phyloP scores from a whole-genome alignment of 2,329 filamentous ascomycete genomes.

The Epichloe aotearoae region DNA sequence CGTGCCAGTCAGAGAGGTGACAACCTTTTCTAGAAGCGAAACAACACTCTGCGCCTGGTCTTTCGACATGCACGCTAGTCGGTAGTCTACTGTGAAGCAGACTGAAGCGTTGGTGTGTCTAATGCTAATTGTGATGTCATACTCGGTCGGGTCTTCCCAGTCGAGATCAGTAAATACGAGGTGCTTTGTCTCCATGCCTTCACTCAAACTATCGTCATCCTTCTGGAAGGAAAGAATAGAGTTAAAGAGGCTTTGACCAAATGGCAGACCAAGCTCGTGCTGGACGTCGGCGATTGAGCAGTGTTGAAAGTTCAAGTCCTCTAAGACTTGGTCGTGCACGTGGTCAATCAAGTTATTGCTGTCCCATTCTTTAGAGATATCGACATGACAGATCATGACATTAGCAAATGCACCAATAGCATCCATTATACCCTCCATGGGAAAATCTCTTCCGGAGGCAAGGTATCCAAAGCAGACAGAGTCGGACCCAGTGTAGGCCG shows the following conservation, averaged over 20 bases:
- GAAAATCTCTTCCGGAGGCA: constrained; percentile 5
- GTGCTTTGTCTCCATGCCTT: background rate
- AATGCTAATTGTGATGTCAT: constrained; percentile 13
- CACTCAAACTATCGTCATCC: background rate
- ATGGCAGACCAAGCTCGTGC: constrained; percentile 14
- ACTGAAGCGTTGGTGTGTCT: background rate
- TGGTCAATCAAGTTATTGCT: background rate
- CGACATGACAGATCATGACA: constrained; percentile 4
- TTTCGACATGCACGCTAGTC: background rate
- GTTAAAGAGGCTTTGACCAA: constrained; percentile 16
- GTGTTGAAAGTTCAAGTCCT: constrained; percentile 33
- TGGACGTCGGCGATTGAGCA: constrained; percentile 36
- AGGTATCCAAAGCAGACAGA: constrained; percentile 8
- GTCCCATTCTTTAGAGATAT: constrained; percentile 13
- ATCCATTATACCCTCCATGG: constrained; percentile 3
- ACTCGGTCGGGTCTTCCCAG: constrained; percentile 14
- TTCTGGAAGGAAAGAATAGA: constrained; percentile 19
- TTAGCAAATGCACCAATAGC: constrained; percentile 6
- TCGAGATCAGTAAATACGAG: constrained; percentile 4
- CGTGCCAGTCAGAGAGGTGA: background rate
- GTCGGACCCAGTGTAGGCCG: constrained; percentile 5
- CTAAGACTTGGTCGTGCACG: constrained; percentile 31
- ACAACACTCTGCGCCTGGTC: background rate
- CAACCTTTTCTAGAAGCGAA: constrained; percentile 1
- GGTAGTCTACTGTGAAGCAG: constrained; percentile 1